These are phyloP conservation scores for Boletus speciosus DNA, from an alignment of 768 basidiomycete genomes.

Conservation along the genomic window DNA sequence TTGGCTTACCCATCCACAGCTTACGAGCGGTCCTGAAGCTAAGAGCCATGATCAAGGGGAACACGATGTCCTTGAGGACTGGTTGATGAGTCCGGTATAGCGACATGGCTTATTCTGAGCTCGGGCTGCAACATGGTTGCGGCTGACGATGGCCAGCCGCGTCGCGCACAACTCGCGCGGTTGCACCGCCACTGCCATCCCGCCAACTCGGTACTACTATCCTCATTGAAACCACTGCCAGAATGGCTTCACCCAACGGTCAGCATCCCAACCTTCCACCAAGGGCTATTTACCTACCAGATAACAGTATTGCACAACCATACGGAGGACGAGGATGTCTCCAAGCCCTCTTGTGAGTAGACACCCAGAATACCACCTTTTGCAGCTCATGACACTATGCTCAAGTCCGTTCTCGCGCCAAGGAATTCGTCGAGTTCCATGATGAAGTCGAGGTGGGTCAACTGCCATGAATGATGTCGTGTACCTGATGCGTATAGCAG, in stretches of 20 bases:
- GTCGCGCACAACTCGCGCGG: too few relatives aligned
- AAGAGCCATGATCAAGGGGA: conserved; percentile 32
- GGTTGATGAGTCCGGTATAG: neutral
- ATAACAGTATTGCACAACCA: conserved; percentile 1
- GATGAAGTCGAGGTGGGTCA: conserved; percentile 76
- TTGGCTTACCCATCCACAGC: conserved; percentile 34
- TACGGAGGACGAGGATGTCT: neutral
- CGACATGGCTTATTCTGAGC: neutral
- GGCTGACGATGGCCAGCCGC: conserved; percentile 2
- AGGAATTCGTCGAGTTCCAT: conserved; percentile 84
- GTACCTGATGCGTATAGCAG: conserved; percentile 39
- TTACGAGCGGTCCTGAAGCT: conserved; percentile 44
- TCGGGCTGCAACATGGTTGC: conserved; percentile 1
- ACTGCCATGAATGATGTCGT: neutral
- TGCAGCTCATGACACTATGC: neutral
- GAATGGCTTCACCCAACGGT: conserved; percentile 16
- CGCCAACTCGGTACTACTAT: too few relatives aligned
- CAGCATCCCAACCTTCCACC: neutral
- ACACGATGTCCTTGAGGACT: neutral
- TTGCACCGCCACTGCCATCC: conserved; percentile 13
- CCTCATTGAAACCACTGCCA: neutral
- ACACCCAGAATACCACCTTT: neutral
- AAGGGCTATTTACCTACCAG: neutral
- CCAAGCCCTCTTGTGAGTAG: conserved; percentile 15
- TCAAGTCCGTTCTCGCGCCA: conserved; percentile 40